Evolutionary conservation across 2,329 filamentous ascomycete genomes (phyloP).

Genomic region (Macroventuria anomochaeta): DNA sequence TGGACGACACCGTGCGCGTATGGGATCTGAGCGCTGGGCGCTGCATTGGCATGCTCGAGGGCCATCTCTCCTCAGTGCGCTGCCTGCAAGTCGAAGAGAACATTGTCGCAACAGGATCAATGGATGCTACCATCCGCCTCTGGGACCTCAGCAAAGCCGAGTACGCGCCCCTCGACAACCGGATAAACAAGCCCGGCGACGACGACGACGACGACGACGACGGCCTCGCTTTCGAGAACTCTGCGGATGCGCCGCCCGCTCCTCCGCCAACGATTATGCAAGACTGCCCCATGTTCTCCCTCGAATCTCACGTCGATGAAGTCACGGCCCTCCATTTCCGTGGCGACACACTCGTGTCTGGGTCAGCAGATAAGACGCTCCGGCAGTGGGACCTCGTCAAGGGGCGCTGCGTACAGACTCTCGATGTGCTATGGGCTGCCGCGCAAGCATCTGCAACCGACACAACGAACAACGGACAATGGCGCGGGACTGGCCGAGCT

Average conservation of each 20-base stretch:
- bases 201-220: slow-evolving; percentile 53
- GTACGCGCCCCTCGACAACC: slow-evolving; percentile 73
- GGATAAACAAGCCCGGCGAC: slow-evolving; percentile 53
- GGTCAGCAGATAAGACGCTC: slow-evolving; percentile 95
- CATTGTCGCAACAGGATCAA: slow-evolving; percentile 89
- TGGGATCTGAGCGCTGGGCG: slow-evolving; percentile 96
- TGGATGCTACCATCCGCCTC: slow-evolving; percentile 90
- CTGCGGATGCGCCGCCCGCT: slow-evolving; percentile 73
- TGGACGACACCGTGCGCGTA: slow-evolving; percentile 92
- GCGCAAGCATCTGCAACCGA: slow-evolving; percentile 78
- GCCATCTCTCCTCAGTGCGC: slow-evolving; percentile 91
- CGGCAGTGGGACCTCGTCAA: slow-evolving; percentile 97
- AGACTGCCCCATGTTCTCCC: slow-evolving; percentile 86
- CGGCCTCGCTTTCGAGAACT: slow-evolving; percentile 75
- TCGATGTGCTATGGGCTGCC: slow-evolving; percentile 97
- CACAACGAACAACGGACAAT: slow-evolving; percentile 66
- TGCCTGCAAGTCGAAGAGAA: slow-evolving; percentile 95
- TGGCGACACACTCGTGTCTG: slow-evolving; percentile 88
- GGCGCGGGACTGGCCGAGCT: slow-evolving; percentile 74
- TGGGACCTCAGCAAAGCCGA: slow-evolving; percentile 94
- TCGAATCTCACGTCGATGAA: slow-evolving; percentile 91
- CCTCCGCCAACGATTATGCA: slow-evolving; percentile 76
- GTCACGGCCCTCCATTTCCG: slow-evolving; percentile 92
- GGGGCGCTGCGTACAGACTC: slow-evolving; percentile 94
- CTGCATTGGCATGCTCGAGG: slow-evolving; percentile 89